phyloP scores from a whole-genome alignment of 179 eudicot genomes.

The Heliamphora pulchella region DNA sequence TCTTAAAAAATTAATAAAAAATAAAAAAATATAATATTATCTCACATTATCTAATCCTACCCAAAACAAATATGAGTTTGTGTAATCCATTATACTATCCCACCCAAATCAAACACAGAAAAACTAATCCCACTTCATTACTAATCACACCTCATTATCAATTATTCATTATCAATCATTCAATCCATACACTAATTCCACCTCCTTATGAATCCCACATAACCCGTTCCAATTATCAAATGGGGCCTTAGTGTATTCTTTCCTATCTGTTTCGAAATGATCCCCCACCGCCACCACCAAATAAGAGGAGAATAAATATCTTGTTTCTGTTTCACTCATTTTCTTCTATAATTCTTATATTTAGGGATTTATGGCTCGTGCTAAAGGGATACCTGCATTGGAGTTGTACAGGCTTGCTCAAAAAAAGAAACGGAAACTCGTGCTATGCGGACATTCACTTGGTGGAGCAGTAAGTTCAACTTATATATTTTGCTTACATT shows the following conservation, averaged over 20 bases:
- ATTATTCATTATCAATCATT: too few species aligned
- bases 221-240: too few species aligned
- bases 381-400: slow-evolving; percentile 97
- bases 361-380: slow-evolving; percentile 98
- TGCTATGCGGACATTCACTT: slow-evolving; percentile 97
- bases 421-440: slow-evolving; percentile 87
- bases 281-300: background rate
- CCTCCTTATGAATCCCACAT: too few species aligned
- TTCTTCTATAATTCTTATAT: slow-evolving; percentile 13
- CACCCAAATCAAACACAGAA: too few species aligned
- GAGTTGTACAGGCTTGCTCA: slow-evolving; percentile 95
- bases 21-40: too few species aligned
- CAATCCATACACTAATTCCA: too few species aligned
- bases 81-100: too few species aligned
- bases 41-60: too few species aligned
- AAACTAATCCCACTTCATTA: too few species aligned
- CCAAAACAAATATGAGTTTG: too few species aligned
- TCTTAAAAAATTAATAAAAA: too few species aligned
- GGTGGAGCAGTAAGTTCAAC: slow-evolving; percentile 89
- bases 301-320: background rate
- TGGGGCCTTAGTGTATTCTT: background rate
- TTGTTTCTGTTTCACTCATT: background rate
- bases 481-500: slow-evolving; percentile 14
- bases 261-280: background rate
- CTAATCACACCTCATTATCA: too few species aligned